Conservation (phyloP, 2,329 filamentous ascomycete genomes). For the Clarireedia sp. region DNA sequence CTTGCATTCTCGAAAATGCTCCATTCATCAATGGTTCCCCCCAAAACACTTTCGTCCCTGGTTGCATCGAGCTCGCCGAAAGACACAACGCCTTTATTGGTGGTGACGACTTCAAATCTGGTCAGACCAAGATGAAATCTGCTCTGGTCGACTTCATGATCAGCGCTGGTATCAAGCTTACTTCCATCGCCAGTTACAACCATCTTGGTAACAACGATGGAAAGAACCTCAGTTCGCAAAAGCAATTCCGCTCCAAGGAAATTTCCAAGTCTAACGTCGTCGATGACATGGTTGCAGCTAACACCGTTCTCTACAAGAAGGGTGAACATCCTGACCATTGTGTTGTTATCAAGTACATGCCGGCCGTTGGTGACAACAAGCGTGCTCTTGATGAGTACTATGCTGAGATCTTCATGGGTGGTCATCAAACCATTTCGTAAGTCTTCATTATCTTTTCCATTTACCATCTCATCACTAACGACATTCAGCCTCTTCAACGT, state of each 20-base stretch:
- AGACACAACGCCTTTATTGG: conserved; percentile 84
- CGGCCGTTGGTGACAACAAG: conserved; percentile 97
- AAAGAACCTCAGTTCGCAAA: conserved; percentile 95
- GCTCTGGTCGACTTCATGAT: conserved; percentile 97
- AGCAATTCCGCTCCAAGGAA: conserved; percentile 99
- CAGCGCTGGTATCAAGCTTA: conserved; percentile 97
- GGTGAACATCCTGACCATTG: conserved; percentile 96
- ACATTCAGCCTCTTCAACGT: conserved; percentile 80
- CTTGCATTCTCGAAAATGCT: conserved; percentile 78
- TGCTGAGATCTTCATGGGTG: conserved; percentile 97
- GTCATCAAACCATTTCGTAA: conserved; percentile 90
- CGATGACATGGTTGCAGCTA: conserved; percentile 98
- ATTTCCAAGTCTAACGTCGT: conserved; percentile 99
- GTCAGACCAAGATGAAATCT: conserved; percentile 99
- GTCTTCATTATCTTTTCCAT: conserved; percentile 23
- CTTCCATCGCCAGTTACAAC: conserved; percentile 98
- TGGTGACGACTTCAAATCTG: conserved; percentile 99
- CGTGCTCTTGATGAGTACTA: conserved; percentile 98
- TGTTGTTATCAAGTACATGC: conserved; percentile 99
- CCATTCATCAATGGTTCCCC: conserved; percentile 99
- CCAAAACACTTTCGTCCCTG: conserved; percentile 97
- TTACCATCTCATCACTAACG: conserved; percentile 17
- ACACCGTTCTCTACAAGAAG: conserved; percentile 79
- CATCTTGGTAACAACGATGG: conserved; percentile 99
- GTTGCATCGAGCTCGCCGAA: conserved; percentile 82